Conservation (phyloP, 2,329 filamentous ascomycete species). For the Xylaria sp. region DNA sequence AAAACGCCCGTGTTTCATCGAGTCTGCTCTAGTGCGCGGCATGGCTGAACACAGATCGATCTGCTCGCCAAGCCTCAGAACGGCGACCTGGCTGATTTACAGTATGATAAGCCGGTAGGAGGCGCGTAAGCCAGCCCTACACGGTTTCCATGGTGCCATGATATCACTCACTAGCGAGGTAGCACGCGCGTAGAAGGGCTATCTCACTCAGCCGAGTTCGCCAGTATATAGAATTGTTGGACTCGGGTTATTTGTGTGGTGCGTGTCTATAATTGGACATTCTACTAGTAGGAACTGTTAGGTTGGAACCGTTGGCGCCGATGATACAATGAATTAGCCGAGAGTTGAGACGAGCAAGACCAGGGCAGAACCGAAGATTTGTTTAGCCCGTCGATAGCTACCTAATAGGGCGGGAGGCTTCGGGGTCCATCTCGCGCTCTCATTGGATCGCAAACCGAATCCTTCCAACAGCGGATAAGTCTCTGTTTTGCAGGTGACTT, state of each 20-base stretch:
- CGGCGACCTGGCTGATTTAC: slow-evolving; percentile 23
- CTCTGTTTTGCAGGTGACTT: slow-evolving; percentile 38
- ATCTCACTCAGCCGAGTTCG: slow-evolving; percentile 2
- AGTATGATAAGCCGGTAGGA: slow-evolving; percentile 15
- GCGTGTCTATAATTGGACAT: slow-evolving; percentile 19
- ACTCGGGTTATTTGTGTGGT: slow-evolving; percentile 1
- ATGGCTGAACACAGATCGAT: slow-evolving; percentile 5
- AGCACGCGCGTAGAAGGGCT: slow-evolving; percentile 22
- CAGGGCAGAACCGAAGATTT: slow-evolving; percentile 24
- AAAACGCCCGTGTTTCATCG: slow-evolving; percentile 27
- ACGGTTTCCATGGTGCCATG: slow-evolving; percentile 3
- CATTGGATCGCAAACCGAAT: slow-evolving; percentile 34
- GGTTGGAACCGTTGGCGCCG: slow-evolving; percentile 29
- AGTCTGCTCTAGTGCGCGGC: slow-evolving; percentile 12
- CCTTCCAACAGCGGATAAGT: slow-evolving; percentile 31
- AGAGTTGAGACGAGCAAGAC: slow-evolving; percentile 21
- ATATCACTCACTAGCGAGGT: slow-evolving; percentile 16
- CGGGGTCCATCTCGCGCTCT: slow-evolving; percentile 12
- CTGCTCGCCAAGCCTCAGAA: slow-evolving; percentile 28
- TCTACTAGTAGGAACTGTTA: slow-evolving; percentile 4
- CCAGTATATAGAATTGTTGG: background rate
- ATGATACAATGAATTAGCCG: slow-evolving; percentile 31
- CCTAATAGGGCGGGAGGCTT: slow-evolving; percentile 13
- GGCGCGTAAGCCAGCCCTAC: slow-evolving; percentile 26
- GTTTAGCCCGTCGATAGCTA: slow-evolving; percentile 4